These are phyloP conservation scores for Didymella pinodella DNA, from an alignment of 2,329 filamentous ascomycete genomes.

Conservation along the genomic window DNA sequence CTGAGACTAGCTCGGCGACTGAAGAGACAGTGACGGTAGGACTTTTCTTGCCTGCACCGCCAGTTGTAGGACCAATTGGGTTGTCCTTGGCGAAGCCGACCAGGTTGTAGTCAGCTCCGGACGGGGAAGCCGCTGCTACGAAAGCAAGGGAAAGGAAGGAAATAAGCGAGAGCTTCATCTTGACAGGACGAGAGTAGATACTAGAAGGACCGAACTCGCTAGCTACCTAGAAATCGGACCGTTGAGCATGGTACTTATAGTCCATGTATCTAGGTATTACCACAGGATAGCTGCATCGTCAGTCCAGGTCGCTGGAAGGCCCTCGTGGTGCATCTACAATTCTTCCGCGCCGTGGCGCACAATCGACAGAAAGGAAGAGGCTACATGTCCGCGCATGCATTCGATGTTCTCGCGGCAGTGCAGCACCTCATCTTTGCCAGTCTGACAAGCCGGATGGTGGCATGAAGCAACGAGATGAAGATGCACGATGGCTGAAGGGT, in stretches of 20 bases:
- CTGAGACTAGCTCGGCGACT: conserved; percentile 37
- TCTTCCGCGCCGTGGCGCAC: conserved; percentile 27
- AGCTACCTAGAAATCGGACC: neutral
- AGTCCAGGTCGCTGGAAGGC: conserved; percentile 11
- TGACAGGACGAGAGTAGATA: conserved; percentile 4
- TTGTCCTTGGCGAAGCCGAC: conserved; percentile 48
- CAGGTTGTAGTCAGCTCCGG: conserved; percentile 36
- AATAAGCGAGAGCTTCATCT: conserved; percentile 40
- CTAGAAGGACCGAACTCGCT: conserved; percentile 8
- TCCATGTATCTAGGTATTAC: neutral
- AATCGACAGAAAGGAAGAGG: conserved; percentile 5
- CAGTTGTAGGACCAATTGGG: conserved; percentile 44
- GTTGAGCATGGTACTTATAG: conserved; percentile 20
- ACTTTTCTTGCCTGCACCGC: conserved; percentile 40
- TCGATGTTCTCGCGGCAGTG: conserved; percentile 2
- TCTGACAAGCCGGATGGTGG: conserved; percentile 15
- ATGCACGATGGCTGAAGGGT: conserved; percentile 24
- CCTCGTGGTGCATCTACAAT: conserved; percentile 13
- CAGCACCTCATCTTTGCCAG: conserved; percentile 17
- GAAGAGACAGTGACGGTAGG: conserved; percentile 42
- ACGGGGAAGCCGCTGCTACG: conserved; percentile 29
- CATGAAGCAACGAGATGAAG: conserved; percentile 19
- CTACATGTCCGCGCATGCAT: conserved; percentile 9
- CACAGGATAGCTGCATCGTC: conserved; percentile 1
- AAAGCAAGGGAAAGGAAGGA: conserved; percentile 31